A percentile compares a stretch with the other conserved stretches of the same genome.
These are phyloP conservation scores for Didymellaceae sp. DNA, from an alignment of 2,329 filamentous ascomycete species.

Conservation along the genomic window DNA sequence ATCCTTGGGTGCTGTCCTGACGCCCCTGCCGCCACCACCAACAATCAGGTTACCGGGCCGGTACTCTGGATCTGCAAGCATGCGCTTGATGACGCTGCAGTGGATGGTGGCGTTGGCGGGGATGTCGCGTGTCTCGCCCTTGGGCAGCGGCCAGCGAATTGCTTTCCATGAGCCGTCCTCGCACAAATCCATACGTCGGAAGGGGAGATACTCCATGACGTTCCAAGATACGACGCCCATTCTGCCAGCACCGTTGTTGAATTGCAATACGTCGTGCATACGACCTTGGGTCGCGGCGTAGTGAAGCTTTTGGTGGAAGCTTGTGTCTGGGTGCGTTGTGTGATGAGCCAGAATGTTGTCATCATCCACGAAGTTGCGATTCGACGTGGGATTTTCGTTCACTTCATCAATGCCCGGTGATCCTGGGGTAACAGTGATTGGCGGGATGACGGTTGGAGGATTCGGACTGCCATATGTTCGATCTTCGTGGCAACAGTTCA, in stretches of 20 bases:
- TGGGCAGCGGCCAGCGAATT: constrained; percentile 79
- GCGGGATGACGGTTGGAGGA: constrained; percentile 29
- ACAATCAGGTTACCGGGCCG: constrained; percentile 81
- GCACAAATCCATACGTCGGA: constrained; percentile 79
- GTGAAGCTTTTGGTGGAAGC: constrained; percentile 66
- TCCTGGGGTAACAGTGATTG: constrained; percentile 42
- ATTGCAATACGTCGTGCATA: constrained; percentile 76
- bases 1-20: constrained; percentile 64
- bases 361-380: constrained; percentile 20
- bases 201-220: constrained; percentile 81
- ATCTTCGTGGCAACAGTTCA: constrained; percentile 64
- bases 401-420: constrained; percentile 22
- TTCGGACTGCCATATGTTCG: background rate
- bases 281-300: constrained; percentile 59
- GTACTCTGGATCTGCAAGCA: constrained; percentile 69
- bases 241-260: constrained; percentile 63
- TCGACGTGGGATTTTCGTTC: background rate
- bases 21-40: constrained; percentile 77
- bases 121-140: constrained; percentile 79
- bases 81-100: constrained; percentile 74
- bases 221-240: constrained; percentile 72
- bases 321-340: constrained; percentile 28
- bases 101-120: constrained; percentile 74
- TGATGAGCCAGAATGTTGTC: constrained; percentile 25
- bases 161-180: constrained; percentile 77